phyloP scores from a whole-genome alignment of 345 rosid species.

The Draba incana region DNA sequence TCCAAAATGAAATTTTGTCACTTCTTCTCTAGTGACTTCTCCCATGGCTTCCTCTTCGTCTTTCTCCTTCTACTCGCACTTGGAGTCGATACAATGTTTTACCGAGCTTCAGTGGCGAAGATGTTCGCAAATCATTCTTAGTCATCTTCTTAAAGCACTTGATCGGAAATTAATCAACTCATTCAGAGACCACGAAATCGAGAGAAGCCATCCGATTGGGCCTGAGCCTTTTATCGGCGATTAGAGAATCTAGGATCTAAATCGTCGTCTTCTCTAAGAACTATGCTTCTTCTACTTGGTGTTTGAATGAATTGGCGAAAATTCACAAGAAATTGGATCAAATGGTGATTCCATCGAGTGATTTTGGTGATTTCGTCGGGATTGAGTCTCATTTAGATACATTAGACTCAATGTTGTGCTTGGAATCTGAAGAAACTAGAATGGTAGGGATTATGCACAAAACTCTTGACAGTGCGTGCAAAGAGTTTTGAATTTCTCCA shows the following conservation, averaged over 20 bases:
- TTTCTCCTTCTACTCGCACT: neutral
- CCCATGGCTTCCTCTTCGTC: neutral
- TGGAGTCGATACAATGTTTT: neutral
- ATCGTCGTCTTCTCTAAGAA: constrained; percentile 1
- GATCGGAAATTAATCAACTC: neutral
- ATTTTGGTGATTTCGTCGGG: too few species aligned
- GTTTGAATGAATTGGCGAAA: neutral
- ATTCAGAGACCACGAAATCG: neutral
- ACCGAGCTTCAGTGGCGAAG: neutral
- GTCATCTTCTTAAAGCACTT: neutral
- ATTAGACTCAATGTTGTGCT: too few species aligned
- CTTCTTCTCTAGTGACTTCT: too few species aligned
- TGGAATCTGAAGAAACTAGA: too few species aligned
- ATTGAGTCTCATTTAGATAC: too few species aligned
- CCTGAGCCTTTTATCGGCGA: too few species aligned
- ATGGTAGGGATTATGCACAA: too few species aligned
- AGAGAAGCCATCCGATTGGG: neutral
- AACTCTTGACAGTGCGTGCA: too few species aligned
- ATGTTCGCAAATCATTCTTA: neutral
- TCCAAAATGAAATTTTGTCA: too few species aligned
- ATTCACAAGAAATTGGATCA: neutral
- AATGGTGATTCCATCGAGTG: neutral
- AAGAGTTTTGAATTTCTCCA: too few species aligned
- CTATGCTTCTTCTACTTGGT: neutral
- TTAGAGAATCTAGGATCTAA: neutral